Evolutionary conservation across 352 stramenopile genomes (phyloP).

Genomic region (Globisporangium cederbergense): DNA sequence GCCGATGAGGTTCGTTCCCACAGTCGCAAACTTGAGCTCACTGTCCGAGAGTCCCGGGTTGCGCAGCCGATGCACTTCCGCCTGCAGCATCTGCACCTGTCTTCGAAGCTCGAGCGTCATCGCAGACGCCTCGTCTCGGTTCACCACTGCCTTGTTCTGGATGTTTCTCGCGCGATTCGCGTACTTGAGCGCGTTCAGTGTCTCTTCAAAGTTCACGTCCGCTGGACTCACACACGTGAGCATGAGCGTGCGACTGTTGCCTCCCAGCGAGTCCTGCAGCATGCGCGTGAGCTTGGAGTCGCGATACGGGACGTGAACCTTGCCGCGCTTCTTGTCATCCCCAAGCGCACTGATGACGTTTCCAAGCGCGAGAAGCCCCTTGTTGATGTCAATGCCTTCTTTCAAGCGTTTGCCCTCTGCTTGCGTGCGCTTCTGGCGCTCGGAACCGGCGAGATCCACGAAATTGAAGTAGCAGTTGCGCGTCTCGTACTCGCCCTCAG

Average conservation of each 20-base stretch:
- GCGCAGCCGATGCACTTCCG: constrained; percentile 75
- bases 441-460: constrained; percentile 89
- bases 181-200: constrained; percentile 91
- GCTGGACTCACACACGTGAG: constrained; percentile 91
- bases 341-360: constrained; percentile 97
- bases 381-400: constrained; percentile 99
- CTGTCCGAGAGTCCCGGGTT: constrained; percentile 79
- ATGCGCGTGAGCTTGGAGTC: constrained; percentile 94
- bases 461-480: constrained; percentile 90
- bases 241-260: constrained; percentile 92
- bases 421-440: constrained; percentile 95
- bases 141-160: constrained; percentile 86
- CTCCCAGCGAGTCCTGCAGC: constrained; percentile 91
- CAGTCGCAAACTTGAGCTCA: constrained; percentile 63
- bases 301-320: constrained; percentile 92
- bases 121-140: constrained; percentile 74
- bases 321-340: constrained; percentile 87
- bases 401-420: constrained; percentile 89
- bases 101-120: constrained; percentile 71
- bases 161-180: constrained; percentile 90
- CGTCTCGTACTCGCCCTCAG: constrained; percentile 70
- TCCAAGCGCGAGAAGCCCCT: constrained; percentile 95
- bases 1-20: constrained; percentile 60
- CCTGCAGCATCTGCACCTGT: constrained; percentile 78
- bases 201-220: constrained; percentile 91